Evolutionary conservation across 139 green algal genomes (phyloP), one percentile per base, ranked within the genome.

Genomic region (Picocystis salinarum): DNA sequence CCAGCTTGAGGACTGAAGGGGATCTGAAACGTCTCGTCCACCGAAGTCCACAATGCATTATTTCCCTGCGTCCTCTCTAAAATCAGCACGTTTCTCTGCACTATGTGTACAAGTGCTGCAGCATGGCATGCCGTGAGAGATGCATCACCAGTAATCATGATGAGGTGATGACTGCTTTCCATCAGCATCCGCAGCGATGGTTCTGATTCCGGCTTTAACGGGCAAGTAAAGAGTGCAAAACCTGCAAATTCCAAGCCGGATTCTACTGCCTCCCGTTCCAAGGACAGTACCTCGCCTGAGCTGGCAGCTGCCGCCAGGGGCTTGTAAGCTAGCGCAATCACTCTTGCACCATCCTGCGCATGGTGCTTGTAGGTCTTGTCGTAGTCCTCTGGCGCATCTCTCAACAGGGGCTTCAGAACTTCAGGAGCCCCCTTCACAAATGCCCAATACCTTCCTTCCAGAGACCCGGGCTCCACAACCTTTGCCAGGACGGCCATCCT

Each of bases 91-190:
- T 69, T 66, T 13, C 80, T 61, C 23, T 74, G 76, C 17, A 89
- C 63, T 26, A 96, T 94, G 64, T 92, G 76, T 40, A 95, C 74
- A 31, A 80, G 56, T 9, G 22, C 22, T 5, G 76, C 79, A 12
- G 69, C 71, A 52, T 84, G 75, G 62, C 78, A 91, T 4, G 80
- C 81, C 4, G 87, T 93, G 19, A 93, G 66, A 4, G 82, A 64
- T 10, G 81, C 73, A 34, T 94, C 79, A 9, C 81, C 83, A 5
- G 82, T 92, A 64, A 93, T 92, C 80, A 91, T 91, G 13, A 93
- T 64, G 41, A 95, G 67, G 58, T 90, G 72, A 59, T 95, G 84
- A 23, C 52, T 72, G 22, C 61, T 40, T 4, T 48, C 23, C 55
- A 27, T 49, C 45, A 94, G 81, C 48, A 58, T 58, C 9, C 33